These are phyloP conservation scores for Aschersonia sp. DNA, from an alignment of 2,329 filamentous ascomycete genomes.

Conservation along the genomic window DNA sequence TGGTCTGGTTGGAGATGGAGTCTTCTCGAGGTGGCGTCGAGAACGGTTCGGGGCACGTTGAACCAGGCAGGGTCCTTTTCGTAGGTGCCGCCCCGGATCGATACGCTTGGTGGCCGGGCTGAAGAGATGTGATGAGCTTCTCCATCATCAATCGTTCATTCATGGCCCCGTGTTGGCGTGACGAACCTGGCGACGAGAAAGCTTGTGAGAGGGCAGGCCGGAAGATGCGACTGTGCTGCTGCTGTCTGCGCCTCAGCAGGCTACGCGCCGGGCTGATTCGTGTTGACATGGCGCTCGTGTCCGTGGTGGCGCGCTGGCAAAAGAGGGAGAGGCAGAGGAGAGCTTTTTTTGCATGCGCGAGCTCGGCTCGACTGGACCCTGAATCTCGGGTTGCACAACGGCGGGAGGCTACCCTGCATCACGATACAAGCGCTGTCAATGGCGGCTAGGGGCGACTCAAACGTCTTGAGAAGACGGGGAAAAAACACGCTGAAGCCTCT, in stretches of 20 bases:
- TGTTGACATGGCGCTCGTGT: conserved; percentile 9
- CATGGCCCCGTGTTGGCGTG: too few species aligned
- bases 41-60: conserved; percentile 66
- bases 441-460: too few species aligned
- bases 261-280: conserved; percentile 12
- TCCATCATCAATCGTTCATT: too few species aligned
- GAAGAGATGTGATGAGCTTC: too few species aligned
- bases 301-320: not conserved
- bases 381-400: not conserved
- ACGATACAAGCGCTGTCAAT: too few species aligned
- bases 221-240: too few species aligned
- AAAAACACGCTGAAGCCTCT: too few species aligned
- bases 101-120: not conserved
- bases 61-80: conserved; percentile 62
- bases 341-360: too few species aligned
- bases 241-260: conserved; percentile 12
- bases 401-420: too few species aligned
- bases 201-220: too few species aligned
- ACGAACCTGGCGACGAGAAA: too few species aligned
- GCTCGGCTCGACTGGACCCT: not conserved
- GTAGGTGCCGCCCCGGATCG: conserved; percentile 49
- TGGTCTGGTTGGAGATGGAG: conserved; percentile 89
- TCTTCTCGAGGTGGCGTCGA: conserved; percentile 56
- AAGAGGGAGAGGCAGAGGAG: not conserved
- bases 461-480: too few species aligned